A percentile compares a stretch with the other conserved stretches of the same genome.
These are phyloP conservation scores for Penicillium hesseltinei DNA, from an alignment of 2,329 filamentous ascomycete genomes.

Conservation along the genomic window DNA sequence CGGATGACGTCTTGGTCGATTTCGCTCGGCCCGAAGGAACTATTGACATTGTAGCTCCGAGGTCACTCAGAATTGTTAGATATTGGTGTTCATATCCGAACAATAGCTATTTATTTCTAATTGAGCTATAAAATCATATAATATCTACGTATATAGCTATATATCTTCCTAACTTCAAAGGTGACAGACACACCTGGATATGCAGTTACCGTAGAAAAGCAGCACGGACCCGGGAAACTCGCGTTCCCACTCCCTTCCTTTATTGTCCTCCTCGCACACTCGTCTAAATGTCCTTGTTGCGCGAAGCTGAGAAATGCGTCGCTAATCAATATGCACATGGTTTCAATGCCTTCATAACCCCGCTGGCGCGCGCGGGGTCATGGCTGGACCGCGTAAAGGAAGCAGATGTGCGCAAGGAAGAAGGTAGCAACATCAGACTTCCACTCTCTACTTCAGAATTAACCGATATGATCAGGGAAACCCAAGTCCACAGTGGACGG, in stretches of 20 bases:
- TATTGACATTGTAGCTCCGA: background rate
- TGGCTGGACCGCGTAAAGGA: slow-evolving; percentile 39
- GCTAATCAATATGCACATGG: slow-evolving; percentile 39
- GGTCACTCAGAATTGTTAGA: background rate
- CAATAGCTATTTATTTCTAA: background rate
- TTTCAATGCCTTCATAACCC: slow-evolving; percentile 45
- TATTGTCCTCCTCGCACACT: background rate
- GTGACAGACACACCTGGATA: background rate
- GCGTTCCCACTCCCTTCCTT: slow-evolving; percentile 9
- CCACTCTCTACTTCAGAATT: background rate
- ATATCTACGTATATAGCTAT: background rate
- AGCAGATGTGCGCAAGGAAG: slow-evolving; percentile 37
- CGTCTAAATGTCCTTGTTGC: slow-evolving; percentile 45
- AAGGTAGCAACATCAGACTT: slow-evolving; percentile 27
- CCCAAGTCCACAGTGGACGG: slow-evolving; percentile 44
- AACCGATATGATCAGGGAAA: slow-evolving; percentile 26
- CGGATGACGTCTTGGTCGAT: slow-evolving; percentile 18
- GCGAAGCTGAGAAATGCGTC: slow-evolving; percentile 45
- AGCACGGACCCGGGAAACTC: slow-evolving; percentile 18
- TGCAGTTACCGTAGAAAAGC: background rate
- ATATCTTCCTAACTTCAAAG: background rate
- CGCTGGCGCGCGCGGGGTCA: slow-evolving; percentile 32
- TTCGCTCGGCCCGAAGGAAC: slow-evolving; percentile 18
- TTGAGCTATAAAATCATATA: background rate
- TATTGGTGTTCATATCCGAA: background rate